Conservation (phyloP, 768 basidiomycete species). For the Mycena floridula region DNA sequence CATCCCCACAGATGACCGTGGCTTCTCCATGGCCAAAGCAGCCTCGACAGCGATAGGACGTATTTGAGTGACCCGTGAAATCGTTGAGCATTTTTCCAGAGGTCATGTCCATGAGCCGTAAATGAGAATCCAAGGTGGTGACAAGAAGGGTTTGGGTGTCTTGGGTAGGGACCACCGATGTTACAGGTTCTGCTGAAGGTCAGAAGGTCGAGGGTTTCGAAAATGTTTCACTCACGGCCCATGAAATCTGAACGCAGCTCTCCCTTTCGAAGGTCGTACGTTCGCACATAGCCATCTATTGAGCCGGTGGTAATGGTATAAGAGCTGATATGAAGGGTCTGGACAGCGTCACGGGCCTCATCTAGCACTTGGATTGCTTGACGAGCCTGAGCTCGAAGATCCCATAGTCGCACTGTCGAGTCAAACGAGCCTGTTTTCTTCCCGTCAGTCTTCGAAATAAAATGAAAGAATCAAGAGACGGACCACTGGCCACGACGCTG, state of each 20-base stretch:
- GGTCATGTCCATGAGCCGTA: constrained; percentile 79
- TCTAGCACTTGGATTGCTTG: constrained; percentile 87
- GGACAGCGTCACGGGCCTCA: constrained; percentile 84
- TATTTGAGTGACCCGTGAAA: constrained; percentile 72
- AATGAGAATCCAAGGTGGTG: constrained; percentile 75
- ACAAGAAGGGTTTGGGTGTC: constrained; percentile 80
- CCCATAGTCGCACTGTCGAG: constrained; percentile 87
- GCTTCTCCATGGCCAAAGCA: constrained; percentile 84
- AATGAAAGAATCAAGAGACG: constrained; percentile 10
- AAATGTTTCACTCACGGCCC: constrained; percentile 61
- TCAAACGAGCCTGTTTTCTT: constrained; percentile 75
- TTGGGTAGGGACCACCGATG: constrained; percentile 72
- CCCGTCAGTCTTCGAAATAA: not conserved
- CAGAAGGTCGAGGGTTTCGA: constrained; percentile 2
- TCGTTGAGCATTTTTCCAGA: constrained; percentile 83
- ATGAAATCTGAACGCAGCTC: constrained; percentile 85
- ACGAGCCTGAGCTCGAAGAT: constrained; percentile 78
- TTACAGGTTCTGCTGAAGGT: constrained; percentile 67
- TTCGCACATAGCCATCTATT: constrained; percentile 87
- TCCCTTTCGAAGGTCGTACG: constrained; percentile 93
- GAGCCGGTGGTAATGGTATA: constrained; percentile 75
- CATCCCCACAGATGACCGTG: constrained; percentile 81
- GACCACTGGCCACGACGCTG: constrained; percentile 84
- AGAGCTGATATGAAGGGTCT: constrained; percentile 63
- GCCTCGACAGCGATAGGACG: constrained; percentile 71